phyloP scores from a whole-genome alignment of 2,329 filamentous ascomycete genomes.

The Ophiocordyceps camponoti-floridani region DNA sequence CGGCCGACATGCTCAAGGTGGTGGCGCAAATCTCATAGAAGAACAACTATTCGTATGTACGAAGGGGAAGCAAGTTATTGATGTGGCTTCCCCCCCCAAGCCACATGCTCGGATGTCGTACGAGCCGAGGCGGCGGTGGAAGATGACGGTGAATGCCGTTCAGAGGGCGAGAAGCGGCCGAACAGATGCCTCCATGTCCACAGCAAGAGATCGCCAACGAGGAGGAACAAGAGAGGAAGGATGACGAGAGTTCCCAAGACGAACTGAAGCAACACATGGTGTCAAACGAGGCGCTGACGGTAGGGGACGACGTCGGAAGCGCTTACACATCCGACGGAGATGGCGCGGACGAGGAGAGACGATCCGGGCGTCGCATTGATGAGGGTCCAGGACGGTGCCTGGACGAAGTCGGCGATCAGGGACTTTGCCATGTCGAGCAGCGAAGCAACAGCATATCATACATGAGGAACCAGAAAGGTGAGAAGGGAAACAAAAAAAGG shows the following conservation, averaged over 20 bases:
- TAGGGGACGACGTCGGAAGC: neutral
- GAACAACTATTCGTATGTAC: too few relatives aligned
- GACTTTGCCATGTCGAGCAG: slow-evolving; percentile 6
- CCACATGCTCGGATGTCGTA: neutral
- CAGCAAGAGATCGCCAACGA: slow-evolving; percentile 31
- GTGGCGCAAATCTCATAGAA: slow-evolving; percentile 45
- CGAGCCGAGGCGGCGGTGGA: neutral
- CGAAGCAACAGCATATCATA: too few relatives aligned
- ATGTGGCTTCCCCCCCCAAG: neutral
- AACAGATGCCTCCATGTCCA: slow-evolving; percentile 31
- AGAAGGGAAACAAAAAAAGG: neutral
- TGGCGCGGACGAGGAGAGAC: slow-evolving; percentile 14
- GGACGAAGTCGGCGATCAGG: slow-evolving; percentile 8
- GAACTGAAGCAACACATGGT: slow-evolving; percentile 16
- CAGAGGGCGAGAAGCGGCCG: slow-evolving; percentile 3
- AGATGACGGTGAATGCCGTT: neutral
- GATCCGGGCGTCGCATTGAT: slow-evolving; percentile 11
- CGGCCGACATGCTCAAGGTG: slow-evolving; percentile 83
- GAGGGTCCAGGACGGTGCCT: slow-evolving; percentile 9
- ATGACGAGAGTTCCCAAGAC: slow-evolving; percentile 26
- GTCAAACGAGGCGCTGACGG: slow-evolving; percentile 1
- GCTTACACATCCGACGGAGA: slow-evolving; percentile 21
- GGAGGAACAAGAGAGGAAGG: slow-evolving; percentile 26
- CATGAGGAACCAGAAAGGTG: too few relatives aligned
- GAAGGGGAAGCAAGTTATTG: neutral